phyloP scores from a whole-genome alignment of 2,329 filamentous ascomycete species.

The Aspergillus pseudonomiae region DNA sequence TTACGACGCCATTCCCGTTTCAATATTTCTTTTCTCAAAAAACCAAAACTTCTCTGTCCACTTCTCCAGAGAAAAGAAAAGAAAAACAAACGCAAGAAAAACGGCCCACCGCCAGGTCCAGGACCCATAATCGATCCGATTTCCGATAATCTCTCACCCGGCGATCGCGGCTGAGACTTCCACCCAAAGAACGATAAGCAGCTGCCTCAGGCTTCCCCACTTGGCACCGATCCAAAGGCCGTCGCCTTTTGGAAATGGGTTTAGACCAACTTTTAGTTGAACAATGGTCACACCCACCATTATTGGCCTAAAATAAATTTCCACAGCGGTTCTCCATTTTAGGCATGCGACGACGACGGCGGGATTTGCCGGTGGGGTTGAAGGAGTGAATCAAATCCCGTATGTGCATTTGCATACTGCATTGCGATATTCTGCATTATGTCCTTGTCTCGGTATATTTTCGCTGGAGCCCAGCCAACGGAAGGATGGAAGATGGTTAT shows the following conservation, averaged over 20 bases:
- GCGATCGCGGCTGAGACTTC: conserved; percentile 8
- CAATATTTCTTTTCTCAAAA: no score
- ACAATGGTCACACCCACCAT: not conserved
- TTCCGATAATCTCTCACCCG: conserved; percentile 14
- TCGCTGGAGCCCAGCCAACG: not conserved
- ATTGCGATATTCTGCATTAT: not conserved
- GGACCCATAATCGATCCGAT: conserved; percentile 1
- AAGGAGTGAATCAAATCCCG: conserved; percentile 1
- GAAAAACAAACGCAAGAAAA: not conserved
- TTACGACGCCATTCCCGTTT: no score
- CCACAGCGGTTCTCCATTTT: not conserved
- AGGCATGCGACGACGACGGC: not conserved
- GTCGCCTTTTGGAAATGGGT: not conserved
- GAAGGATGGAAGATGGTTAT: not conserved
- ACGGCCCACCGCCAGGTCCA: not conserved
- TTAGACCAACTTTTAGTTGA: not conserved
- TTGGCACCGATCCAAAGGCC: conserved; percentile 1
- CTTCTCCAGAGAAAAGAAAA: not conserved
- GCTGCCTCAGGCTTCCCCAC: not conserved
- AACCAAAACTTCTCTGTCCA: not conserved
- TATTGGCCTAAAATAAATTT: not conserved
- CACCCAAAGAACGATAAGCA: conserved; percentile 5
- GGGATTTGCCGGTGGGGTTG: not conserved
- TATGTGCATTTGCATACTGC: not conserved
- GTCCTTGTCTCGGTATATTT: not conserved